phyloP scores from a whole-genome alignment of 176 grass and related monocot genomes.

The Hsuehochloa calcarea region DNA sequence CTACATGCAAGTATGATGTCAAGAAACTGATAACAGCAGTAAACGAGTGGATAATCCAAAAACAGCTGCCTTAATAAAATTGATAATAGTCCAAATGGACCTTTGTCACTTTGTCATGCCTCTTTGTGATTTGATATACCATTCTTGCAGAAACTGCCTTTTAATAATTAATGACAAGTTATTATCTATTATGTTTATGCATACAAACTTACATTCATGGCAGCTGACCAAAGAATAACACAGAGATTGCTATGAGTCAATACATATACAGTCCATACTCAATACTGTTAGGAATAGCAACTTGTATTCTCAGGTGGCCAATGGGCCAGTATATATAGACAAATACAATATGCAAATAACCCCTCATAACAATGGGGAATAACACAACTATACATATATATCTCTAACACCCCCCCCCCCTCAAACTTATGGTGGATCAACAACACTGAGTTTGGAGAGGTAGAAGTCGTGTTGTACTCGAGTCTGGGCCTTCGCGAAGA shows the following conservation, averaged over 20 bases:
- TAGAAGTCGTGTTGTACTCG: too few species aligned
- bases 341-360: too few species aligned
- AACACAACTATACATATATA: too few species aligned
- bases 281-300: too few species aligned
- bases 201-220: constrained; percentile 24
- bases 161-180: background rate
- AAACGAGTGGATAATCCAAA: background rate
- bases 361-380: too few species aligned
- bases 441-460: too few species aligned
- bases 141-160: background rate
- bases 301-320: too few species aligned
- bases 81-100: constrained; percentile 7
- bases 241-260: background rate
- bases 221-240: constrained; percentile 25
- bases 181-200: background rate
- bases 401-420: too few species aligned
- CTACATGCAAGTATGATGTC: constrained; percentile 19
- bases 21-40: constrained; percentile 7
- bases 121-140: constrained; percentile 8
- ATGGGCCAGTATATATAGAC: too few species aligned
- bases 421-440: too few species aligned
- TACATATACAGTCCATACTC: background rate
- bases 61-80: constrained; percentile 18
- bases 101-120: background rate
- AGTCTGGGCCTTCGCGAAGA: too few species aligned